Base-by-base conservation (phyloP, 306 rosid genomes). In the Cicer cuneatum region DNA sequence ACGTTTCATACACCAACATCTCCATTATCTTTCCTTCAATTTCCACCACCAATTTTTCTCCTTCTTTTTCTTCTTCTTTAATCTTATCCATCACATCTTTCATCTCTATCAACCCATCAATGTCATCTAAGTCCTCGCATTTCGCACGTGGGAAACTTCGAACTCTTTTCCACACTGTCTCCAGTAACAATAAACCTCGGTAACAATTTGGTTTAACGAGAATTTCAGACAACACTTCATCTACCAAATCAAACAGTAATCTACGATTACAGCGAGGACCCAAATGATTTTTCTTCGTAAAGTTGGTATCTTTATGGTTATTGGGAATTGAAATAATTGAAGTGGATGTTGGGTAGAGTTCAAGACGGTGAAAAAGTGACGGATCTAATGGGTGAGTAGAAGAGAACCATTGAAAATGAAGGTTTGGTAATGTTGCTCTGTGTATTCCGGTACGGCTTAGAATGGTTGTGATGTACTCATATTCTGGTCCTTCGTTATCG, bases 41-140 rank as follows among this genome's bases (percentile, higher is more conserved):
- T 75, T 92, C 97, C 49, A 18, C 84, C 63, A 89, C 92, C 43
- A 90, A 40, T 41, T 83, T 85, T 58, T 86, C 88, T 72, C 61
- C 88, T 37, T 82, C 89, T 21, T 78, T 77, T 24, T 53, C 64
- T 72, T 76, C 76, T 13, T 13, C 56, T 64, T 29, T 59, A 0
- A 12, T 15, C 16, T 59, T 29, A 33, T 78, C 19, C 60, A 7
- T 14, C 82, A 85, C 13, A 15, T 92, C 95, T 19, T 92, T 94
- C 48, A 71, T 66, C 19, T 89, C 98, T 3, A 95, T 78, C 61
- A 95, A 66, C 14, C 61, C 89, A 54, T 92, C 97, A 10, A 95
- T 84, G 76, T 95, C 99, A 67, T 92, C 98, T 1, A 90, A 72
- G 7, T 85, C 86, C 63, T 73, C 84, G 42, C 98, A 95, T 29